A percentile compares a stretch with the other conserved stretches of the same genome.
Conservation (phyloP, 805 yeast genomes). For the Nakazawaea holstii region DNA sequence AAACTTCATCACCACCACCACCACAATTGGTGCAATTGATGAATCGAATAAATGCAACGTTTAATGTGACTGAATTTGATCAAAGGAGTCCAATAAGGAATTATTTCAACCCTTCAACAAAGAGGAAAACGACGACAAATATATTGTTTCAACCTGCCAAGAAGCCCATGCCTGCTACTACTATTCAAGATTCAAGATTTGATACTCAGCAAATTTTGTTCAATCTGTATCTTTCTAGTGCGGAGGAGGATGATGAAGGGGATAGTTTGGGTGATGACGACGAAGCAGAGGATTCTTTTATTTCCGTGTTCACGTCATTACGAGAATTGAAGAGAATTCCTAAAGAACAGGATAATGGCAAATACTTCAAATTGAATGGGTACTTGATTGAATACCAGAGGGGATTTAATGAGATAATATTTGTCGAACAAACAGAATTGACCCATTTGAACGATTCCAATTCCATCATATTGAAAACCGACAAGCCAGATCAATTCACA, state of each 20-base stretch:
- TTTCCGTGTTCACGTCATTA: conserved; percentile 2
- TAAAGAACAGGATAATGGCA: not conserved
- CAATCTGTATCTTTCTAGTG: conserved; percentile 2
- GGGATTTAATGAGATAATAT: conserved; percentile 5
- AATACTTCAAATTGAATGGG: conserved; percentile 2
- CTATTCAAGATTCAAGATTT: not conserved
- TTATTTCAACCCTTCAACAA: not conserved
- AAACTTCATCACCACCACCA: too few relatives aligned
- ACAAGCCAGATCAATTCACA: not conserved
- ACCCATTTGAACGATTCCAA: not conserved
- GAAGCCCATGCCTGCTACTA: not conserved
- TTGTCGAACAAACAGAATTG: conserved; percentile 5
- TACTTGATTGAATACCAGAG: conserved; percentile 4
- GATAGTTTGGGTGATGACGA: not conserved
- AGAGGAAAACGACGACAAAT: not conserved
- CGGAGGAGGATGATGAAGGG: not conserved
- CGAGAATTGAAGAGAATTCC: not conserved
- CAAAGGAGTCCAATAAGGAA: not conserved
- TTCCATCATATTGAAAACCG: not conserved
- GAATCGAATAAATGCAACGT: not conserved
- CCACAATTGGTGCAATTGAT: not conserved
- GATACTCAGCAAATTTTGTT: conserved; percentile 6
- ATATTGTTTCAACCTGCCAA: not conserved
- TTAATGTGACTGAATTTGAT: not conserved
- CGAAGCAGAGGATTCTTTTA: conserved; percentile 4